A percentile compares a stretch with the other conserved stretches of the same genome.
These are phyloP conservation scores for sweet orange (Citrus sinensis) DNA, from an alignment of 345 rosid species.

Conservation along the genomic window DNA sequence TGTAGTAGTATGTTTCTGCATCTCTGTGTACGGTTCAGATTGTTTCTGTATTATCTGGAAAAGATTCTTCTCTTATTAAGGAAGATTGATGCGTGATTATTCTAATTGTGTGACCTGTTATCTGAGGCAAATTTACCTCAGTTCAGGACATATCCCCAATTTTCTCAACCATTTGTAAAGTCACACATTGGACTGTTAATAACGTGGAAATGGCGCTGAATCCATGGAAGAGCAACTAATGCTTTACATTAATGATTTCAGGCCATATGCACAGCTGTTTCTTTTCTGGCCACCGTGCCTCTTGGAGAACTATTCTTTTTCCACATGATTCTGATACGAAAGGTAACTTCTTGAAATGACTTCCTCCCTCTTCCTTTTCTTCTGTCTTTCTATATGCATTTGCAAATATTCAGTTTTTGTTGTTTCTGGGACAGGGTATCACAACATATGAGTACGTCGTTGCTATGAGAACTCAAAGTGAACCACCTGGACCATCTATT, in stretches of 20 bases:
- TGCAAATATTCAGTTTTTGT: conserved; percentile 6
- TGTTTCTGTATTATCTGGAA: not conserved
- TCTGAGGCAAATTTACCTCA: not conserved
- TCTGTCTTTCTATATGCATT: not conserved
- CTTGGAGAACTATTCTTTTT: conserved; percentile 88
- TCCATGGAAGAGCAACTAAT: not conserved
- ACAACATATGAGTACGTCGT: conserved; percentile 92
- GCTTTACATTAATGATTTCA: conserved; percentile 26
- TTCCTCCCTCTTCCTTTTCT: not conserved
- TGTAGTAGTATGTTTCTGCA: conserved; percentile 58
- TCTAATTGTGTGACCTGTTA: not conserved
- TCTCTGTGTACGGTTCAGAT: conserved; percentile 2
- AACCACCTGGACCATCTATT: conserved; percentile 64
- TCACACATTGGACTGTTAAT: not conserved
- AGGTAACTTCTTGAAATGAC: conserved; percentile 36
- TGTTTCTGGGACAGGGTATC: conserved; percentile 59
- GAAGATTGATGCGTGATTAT: not conserved
- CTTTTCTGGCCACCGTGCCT: conserved; percentile 79
- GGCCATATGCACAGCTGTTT: conserved; percentile 73
- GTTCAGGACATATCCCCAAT: not conserved
- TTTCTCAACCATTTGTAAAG: not conserved
- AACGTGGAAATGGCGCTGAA: not conserved
- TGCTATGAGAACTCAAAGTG: conserved; percentile 88
- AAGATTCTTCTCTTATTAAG: not conserved
- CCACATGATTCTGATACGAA: conserved; percentile 83